phyloP scores from a whole-genome alignment of 1,139 yeast species.

The Zygoascus meyerae region DNA sequence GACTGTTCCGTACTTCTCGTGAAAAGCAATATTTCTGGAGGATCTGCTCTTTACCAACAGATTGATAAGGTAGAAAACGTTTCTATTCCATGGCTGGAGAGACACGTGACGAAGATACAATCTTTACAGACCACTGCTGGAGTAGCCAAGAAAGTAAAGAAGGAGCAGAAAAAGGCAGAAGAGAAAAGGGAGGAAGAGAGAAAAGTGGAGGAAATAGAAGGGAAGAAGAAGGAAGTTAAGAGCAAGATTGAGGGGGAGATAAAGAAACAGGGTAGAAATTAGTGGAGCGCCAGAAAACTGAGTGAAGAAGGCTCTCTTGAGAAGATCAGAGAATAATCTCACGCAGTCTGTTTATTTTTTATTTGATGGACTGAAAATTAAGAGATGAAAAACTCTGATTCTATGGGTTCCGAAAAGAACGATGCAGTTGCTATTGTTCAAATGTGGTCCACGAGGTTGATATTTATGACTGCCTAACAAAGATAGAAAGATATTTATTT shows the following conservation, averaged over 20 bases:
- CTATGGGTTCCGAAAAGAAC: too few relatives aligned
- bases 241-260: not conserved
- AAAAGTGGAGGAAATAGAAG: not conserved
- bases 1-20: not conserved
- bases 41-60: constrained; percentile 3
- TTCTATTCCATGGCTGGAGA: constrained; percentile 10
- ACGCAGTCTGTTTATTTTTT: too few relatives aligned
- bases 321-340: too few relatives aligned
- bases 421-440: too few relatives aligned
- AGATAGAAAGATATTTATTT: too few relatives aligned
- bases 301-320: too few relatives aligned
- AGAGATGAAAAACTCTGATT: too few relatives aligned
- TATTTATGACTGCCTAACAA: too few relatives aligned
- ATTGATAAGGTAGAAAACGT: constrained; percentile 6
- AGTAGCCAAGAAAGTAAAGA: constrained; percentile 2
- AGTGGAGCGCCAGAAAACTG: too few relatives aligned
- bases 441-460: too few relatives aligned
- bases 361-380: too few relatives aligned
- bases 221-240: not conserved
- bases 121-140: constrained; percentile 10
- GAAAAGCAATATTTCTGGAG: constrained; percentile 2
- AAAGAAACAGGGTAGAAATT: too few relatives aligned
- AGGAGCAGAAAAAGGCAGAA: constrained; percentile 1
- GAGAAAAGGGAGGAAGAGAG: not conserved
- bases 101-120: constrained; percentile 6